Evolutionary conservation across 1,284 basidiomycete genomes (phyloP), one percentile per base, ranked within the genome.

Genomic region (Pyrrhoderma lamaoense): DNA sequence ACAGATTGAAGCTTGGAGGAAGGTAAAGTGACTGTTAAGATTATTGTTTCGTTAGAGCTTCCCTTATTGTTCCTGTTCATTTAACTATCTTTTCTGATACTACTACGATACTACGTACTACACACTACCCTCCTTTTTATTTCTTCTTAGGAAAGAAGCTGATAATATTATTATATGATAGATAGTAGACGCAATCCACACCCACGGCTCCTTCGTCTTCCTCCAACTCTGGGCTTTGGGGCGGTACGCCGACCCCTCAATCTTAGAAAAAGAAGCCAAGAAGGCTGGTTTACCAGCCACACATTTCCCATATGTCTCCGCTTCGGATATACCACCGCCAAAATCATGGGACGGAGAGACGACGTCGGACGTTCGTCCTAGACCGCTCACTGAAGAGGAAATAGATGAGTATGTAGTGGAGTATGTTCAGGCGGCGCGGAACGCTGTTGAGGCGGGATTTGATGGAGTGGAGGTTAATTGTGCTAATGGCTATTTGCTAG

Each of bases 181-280:
- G 57, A 56, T 68, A 37, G 63, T 61, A 18, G 64, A 63, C 25
- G 66, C 61, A 9, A 70, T 73, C 0, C 77, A 79, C 57, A 65
- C 63, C 1, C 71, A 74, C 43, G 71, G 65, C 4, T 72, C 69
- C 0, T 65, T 61, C 59, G 73, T 80, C 52, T 75, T 65, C 59
- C 25, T 66, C 3, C 77, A 81, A 57, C 61, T 78, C 0, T 76
- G 75, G 76, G 73, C 74, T 0, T 60, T 75, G 21, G 77, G 75
- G 3, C 65, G 74, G 11, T 63, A 66, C 1, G 70, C 71, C 1
- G 52, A 65, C 7, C 59, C 63, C 1, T 52, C 58, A 0, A 56
- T 69, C 3, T 65, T 72, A 4, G 54, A 53, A 8, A 54, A 1
- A 52, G 58, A 1, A 55, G 69, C 3, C 66, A 71, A 4, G 52